Evolutionary conservation across 2,329 filamentous ascomycete species (phyloP), one percentile per base, ranked within the genome.

Genomic region (Endothia cerciana): DNA sequence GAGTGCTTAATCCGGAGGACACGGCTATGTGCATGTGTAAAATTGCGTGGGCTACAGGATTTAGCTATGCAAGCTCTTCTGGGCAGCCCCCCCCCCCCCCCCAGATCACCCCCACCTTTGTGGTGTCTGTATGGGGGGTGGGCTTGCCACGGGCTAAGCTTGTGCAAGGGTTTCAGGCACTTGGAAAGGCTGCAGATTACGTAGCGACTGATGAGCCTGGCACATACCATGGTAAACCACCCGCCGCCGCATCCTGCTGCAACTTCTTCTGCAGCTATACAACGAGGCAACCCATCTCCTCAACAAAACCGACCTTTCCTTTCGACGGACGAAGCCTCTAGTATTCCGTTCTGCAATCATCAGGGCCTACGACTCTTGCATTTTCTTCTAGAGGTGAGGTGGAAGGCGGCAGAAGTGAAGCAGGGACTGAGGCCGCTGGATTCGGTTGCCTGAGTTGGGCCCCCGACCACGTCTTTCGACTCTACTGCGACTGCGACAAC

Each of bases 361-460:
- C n/a, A 40, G 7, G 13, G 55, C 55, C 28, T 58, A 25, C 15
- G 1, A 28, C 19, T 28, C 15, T 36, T 28, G 36, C 11, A 58
- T n/a, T 33, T n/a, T 49, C 25, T 63, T 62, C 8, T n/a, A 10
- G 55, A 78, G 76, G 74, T 73, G 66, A 78, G 28, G 41, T 36
- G 43, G 43, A 45, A 49, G 28, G 58, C 38, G 58, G 25, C 43
- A 36, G 41, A 36, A 47, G 41, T n/a, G 28, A 30, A 59, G 25
- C 11, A 36, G 25, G 30, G 33, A 45, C 41, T 22, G 41, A 47
- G 41, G 58, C 58, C 28, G 41, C 11, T 49, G 25, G 25, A 22
- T 19, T 49, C 33, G 43, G 33, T 51, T 25, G 47, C 47, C 28
- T 51, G 22, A 30, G 47, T 51, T 51, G 47, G 41, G 22, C 47